phyloP scores from a whole-genome alignment of 2,329 filamentous ascomycete species.

The Diatrype stigma region DNA sequence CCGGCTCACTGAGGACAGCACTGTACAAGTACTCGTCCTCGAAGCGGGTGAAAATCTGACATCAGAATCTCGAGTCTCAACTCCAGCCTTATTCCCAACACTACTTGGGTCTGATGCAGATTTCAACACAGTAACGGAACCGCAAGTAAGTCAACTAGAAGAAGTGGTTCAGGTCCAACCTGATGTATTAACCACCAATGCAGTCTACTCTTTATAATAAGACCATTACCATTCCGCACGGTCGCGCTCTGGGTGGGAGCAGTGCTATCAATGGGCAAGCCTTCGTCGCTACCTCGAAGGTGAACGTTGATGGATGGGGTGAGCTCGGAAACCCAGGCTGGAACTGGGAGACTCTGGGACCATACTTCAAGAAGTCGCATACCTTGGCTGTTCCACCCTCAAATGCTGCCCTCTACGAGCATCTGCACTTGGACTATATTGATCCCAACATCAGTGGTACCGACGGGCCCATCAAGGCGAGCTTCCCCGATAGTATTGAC shows the following conservation, averaged over 20 bases:
- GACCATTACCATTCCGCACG: not conserved
- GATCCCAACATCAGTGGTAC: not conserved
- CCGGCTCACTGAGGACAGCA: not conserved
- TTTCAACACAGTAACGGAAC: not conserved
- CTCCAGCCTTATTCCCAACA: not conserved
- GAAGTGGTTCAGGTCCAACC: not conserved
- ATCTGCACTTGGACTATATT: not conserved
- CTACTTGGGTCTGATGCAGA: not conserved
- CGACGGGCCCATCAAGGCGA: not conserved
- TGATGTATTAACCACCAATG: not conserved
- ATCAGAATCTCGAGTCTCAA: not conserved
- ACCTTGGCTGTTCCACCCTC: not conserved
- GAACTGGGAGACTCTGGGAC: not conserved
- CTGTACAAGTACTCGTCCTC: not conserved
- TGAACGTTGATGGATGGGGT: not conserved
- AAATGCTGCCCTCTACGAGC: not conserved
- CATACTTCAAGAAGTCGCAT: not conserved
- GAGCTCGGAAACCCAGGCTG: not conserved
- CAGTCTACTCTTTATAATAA: not conserved
- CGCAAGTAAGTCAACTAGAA: not conserved
- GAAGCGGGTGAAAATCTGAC: not conserved
- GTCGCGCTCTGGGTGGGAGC: not conserved
- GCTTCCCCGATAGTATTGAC: not conserved
- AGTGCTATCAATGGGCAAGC: not conserved
- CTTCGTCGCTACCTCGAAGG: not conserved